Evolutionary conservation across 257 asterid genomes (phyloP).

Genomic region (Solanum sejunctum): DNA sequence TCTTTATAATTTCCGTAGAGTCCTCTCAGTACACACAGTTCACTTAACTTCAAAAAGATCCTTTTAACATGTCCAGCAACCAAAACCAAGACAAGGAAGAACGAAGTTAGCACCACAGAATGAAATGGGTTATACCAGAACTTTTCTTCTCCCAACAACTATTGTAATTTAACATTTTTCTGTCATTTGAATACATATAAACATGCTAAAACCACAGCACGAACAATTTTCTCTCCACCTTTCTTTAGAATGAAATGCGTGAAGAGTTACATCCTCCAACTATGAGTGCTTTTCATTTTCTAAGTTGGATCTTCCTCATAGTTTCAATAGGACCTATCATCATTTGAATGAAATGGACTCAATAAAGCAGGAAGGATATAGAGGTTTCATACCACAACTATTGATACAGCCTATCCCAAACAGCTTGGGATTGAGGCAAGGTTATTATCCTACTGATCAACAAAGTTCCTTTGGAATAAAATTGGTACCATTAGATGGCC

Average conservation of each 20-base stretch:
- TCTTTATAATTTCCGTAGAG: neutral
- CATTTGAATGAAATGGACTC: neutral
- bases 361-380: neutral
- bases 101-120: neutral
- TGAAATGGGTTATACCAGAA: neutral
- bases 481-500: neutral
- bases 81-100: neutral
- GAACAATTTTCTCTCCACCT: neutral
- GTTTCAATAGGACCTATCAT: neutral
- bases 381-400: neutral
- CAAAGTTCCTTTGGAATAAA: neutral
- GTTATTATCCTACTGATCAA: neutral
- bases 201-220: neutral
- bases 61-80: neutral
- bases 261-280: neutral
- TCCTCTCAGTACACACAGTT: neutral
- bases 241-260: neutral
- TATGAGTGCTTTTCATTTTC: neutral
- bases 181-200: neutral
- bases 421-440: neutral
- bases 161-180: neutral
- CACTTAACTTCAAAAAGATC: neutral
- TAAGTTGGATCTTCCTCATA: neutral
- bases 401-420: neutral
- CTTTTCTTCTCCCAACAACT: neutral